Evolutionary conservation across 352 stramenopile species (phyloP).

Genomic region (Pythium scleroteichum): DNA sequence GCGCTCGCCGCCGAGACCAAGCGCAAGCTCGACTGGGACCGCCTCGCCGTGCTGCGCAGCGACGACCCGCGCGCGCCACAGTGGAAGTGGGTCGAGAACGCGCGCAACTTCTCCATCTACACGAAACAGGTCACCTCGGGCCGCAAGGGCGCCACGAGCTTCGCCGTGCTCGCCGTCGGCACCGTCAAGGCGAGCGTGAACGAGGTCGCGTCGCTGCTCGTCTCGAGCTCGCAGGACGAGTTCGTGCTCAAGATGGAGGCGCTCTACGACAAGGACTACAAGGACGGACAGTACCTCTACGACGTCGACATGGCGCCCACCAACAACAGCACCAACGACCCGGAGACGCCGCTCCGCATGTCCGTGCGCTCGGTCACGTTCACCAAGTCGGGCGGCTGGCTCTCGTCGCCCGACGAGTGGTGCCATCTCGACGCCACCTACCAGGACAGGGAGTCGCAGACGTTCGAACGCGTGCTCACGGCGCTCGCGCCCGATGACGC

Average conservation of each 20-base stretch:
- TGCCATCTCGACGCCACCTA: slow-evolving; percentile 19
- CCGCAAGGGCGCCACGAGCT: background rate
- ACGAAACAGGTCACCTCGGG: background rate
- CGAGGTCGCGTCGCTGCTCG: slow-evolving; percentile 19
- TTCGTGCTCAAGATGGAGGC: slow-evolving; percentile 22
- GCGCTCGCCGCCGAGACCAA: slow-evolving; percentile 14
- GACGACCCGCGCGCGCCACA: background rate
- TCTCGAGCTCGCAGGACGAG: background rate
- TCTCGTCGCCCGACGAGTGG: slow-evolving; percentile 21
- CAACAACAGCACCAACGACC: background rate
- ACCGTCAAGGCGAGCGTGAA: slow-evolving; percentile 14
- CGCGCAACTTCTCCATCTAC: slow-evolving; percentile 20
- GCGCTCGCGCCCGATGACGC: slow-evolving; percentile 10
- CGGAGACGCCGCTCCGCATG: background rate
- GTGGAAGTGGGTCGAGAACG: slow-evolving; percentile 27
- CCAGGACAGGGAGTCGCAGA: background rate
- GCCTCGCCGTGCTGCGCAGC: slow-evolving; percentile 9
- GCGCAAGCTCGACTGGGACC: slow-evolving; percentile 19
- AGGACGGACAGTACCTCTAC: slow-evolving; percentile 12
- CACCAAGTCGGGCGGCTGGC: slow-evolving; percentile 12
- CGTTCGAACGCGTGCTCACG: slow-evolving; percentile 15
- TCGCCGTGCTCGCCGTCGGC: slow-evolving; percentile 19
- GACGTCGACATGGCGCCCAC: background rate
- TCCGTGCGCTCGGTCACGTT: slow-evolving; percentile 21
- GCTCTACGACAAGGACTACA: slow-evolving; percentile 20